A percentile compares a stretch with the other conserved stretches of the same genome.
phyloP scores from a whole-genome alignment of 129 eudicot species.

The Arctium lappa region DNA sequence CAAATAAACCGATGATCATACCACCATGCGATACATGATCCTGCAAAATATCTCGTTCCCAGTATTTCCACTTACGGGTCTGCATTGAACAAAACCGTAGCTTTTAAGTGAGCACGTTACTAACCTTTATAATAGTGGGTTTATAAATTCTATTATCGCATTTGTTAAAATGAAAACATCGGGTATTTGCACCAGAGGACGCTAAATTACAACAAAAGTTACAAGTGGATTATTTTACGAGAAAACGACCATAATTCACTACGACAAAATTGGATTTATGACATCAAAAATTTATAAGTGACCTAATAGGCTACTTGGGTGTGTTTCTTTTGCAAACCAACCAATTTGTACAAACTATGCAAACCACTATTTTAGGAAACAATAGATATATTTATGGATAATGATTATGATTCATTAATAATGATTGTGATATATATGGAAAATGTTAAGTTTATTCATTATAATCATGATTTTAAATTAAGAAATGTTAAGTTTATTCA shows the following conservation, averaged over 20 bases:
- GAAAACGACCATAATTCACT: too few relatives aligned
- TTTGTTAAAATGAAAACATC: not conserved
- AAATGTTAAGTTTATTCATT: too few relatives aligned
- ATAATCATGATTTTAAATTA: too few relatives aligned
- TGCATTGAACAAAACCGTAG: constrained; percentile 24
- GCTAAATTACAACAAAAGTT: not conserved
- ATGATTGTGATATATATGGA: too few relatives aligned
- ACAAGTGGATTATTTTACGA: not conserved
- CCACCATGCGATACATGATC: constrained; percentile 21
- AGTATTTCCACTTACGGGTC: constrained; percentile 83
- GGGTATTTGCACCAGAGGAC: not conserved
- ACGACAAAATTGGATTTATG: not conserved
- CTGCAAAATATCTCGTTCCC: constrained; percentile 56
- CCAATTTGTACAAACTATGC: too few relatives aligned
- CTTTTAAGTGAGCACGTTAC: not conserved
- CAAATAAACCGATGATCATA: not conserved
- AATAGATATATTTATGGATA: too few relatives aligned
- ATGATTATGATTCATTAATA: too few relatives aligned
- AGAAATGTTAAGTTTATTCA: too few relatives aligned
- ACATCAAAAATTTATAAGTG: not conserved
- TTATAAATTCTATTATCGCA: not conserved
- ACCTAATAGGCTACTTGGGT: not conserved
- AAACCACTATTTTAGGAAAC: too few relatives aligned
- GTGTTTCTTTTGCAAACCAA: too few relatives aligned
- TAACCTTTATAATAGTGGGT: not conserved